Evolutionary conservation across 2,329 filamentous ascomycete genomes (phyloP).

Genomic region (Hymenoscyphus linearis): DNA sequence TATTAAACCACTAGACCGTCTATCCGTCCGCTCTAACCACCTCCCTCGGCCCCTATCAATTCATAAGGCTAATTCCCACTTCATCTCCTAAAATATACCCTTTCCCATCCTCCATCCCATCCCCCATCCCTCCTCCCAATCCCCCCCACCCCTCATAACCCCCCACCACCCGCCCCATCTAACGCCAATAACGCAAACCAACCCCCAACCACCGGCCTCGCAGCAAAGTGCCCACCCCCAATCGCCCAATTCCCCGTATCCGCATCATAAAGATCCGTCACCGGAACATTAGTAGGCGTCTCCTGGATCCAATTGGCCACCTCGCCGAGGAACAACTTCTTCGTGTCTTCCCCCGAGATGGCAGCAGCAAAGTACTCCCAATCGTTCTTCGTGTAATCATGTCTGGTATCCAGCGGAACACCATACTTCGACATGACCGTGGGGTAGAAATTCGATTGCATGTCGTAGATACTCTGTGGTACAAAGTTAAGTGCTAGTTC

Average conservation of each 20-base stretch:
- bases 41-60: no score
- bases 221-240: slow-evolving; percentile 53
- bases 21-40: no score
- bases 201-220: slow-evolving; percentile 71
- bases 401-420: slow-evolving; percentile 75
- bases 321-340: slow-evolving; percentile 59
- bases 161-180: neutral
- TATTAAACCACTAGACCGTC: no score
- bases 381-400: slow-evolving; percentile 79
- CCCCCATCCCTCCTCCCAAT: neutral
- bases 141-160: neutral
- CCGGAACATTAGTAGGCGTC: slow-evolving; percentile 63
- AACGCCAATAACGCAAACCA: slow-evolving; percentile 69
- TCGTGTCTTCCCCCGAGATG: slow-evolving; percentile 56
- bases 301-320: slow-evolving; percentile 71
- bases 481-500: slow-evolving; percentile 74
- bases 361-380: slow-evolving; percentile 86
- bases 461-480: slow-evolving; percentile 67
- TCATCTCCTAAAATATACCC: neutral
- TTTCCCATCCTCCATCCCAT: neutral
- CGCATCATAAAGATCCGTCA: slow-evolving; percentile 75
- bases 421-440: slow-evolving; percentile 69
- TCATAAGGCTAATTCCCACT: no score
- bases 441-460: slow-evolving; percentile 73
- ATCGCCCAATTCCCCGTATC: slow-evolving; percentile 44